phyloP scores from a whole-genome alignment of 768 basidiomycete genomes.

The Lactarius akahatsu region DNA sequence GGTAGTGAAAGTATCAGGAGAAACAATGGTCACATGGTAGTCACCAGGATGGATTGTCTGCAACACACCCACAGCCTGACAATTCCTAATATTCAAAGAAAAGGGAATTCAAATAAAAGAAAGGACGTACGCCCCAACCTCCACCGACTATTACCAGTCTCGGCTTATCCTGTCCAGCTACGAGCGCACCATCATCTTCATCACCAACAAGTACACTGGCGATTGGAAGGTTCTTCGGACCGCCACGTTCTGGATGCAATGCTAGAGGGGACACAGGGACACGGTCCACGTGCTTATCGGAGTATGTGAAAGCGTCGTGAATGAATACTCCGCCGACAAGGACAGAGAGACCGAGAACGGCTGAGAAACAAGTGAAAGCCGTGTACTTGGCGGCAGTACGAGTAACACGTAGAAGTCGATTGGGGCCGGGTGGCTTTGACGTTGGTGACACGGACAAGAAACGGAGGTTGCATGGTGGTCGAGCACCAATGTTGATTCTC shows the following conservation, averaged over 20 bases:
- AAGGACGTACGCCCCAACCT: slow-evolving; percentile 85
- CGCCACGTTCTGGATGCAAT: slow-evolving; percentile 79
- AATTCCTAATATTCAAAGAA: not conserved
- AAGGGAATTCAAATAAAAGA: slow-evolving; percentile 10
- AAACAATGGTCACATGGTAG: slow-evolving; percentile 89
- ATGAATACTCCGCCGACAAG: slow-evolving; percentile 73
- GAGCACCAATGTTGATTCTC: slow-evolving; percentile 3
- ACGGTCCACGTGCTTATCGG: slow-evolving; percentile 67
- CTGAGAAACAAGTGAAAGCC: slow-evolving; percentile 55
- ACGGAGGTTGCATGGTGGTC: slow-evolving; percentile 9
- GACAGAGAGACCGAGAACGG: slow-evolving; percentile 59
- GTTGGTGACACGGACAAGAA: slow-evolving; percentile 16
- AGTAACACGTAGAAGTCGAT: slow-evolving; percentile 10
- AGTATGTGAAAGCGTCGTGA: slow-evolving; percentile 94
- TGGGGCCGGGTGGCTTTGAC: not conserved
- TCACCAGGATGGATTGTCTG: slow-evolving; percentile 73
- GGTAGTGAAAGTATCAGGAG: slow-evolving; percentile 86
- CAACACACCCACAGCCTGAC: slow-evolving; percentile 79
- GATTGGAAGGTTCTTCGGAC: slow-evolving; percentile 90
- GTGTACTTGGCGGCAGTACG: slow-evolving; percentile 40
- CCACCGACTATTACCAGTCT: slow-evolving; percentile 89
- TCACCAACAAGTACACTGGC: slow-evolving; percentile 77
- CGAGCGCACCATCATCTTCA: slow-evolving; percentile 69
- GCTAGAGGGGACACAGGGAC: slow-evolving; percentile 87
- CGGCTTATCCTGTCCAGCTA: slow-evolving; percentile 67